These are phyloP conservation scores for Psilocybe azurescens DNA, from an alignment of 768 basidiomycete genomes.

Conservation along the genomic window DNA sequence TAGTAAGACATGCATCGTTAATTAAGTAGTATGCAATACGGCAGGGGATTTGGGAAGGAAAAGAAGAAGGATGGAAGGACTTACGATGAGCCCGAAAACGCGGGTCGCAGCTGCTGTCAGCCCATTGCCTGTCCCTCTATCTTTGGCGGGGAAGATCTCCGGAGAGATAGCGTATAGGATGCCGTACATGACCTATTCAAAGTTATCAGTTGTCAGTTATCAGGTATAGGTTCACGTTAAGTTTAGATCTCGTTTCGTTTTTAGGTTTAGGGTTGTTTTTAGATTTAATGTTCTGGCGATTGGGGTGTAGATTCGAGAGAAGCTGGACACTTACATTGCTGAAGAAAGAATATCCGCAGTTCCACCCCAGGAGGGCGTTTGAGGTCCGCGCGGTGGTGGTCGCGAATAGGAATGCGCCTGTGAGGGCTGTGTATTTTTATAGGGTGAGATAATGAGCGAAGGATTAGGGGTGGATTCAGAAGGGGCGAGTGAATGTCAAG, in stretches of 20 bases:
- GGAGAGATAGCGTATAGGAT: conserved; percentile 72
- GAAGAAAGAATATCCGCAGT: conserved; percentile 70
- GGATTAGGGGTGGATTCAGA: too few relatives aligned
- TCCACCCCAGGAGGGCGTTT: conserved; percentile 75
- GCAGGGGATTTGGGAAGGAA: not conserved
- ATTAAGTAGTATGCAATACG: not conserved
- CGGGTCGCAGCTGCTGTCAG: conserved; percentile 63
- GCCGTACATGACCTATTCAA: conserved; percentile 71
- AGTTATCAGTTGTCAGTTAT: not conserved
- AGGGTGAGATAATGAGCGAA: too few relatives aligned
- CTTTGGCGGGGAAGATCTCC: conserved; percentile 73
- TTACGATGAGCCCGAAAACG: conserved; percentile 72
- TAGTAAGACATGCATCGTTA: conserved; percentile 22
- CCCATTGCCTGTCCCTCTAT: conserved; percentile 76
- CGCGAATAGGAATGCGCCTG: conserved; percentile 74
- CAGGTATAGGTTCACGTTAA: too few relatives aligned
- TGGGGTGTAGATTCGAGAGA: not conserved
- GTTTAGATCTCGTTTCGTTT: too few relatives aligned
- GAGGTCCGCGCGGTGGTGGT: conserved; percentile 74
- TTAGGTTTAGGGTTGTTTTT: not conserved
- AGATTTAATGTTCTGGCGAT: not conserved
- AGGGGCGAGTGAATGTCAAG: too few relatives aligned
- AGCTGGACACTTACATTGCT: conserved; percentile 51
- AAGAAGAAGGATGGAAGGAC: conserved; percentile 18
- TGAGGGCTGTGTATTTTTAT: conserved; percentile 51